Evolutionary conservation across 2,329 filamentous ascomycete genomes (phyloP).

Genomic region (Tolypocladium amazonense): DNA sequence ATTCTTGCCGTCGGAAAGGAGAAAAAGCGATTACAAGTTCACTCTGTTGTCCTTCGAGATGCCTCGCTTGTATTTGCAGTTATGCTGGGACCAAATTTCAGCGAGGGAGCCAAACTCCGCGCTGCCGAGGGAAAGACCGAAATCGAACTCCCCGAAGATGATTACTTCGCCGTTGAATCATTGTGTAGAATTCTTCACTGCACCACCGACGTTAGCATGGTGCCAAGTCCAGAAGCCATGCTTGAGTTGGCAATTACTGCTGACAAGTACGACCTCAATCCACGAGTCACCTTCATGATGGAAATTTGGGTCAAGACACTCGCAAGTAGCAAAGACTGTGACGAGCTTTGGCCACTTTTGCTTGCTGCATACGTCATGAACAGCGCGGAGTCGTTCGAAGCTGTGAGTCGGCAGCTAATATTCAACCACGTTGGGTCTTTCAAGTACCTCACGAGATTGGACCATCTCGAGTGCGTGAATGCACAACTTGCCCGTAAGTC

Average conservation of each 20-base stretch:
- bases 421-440: neutral
- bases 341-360: neutral
- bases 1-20: neutral
- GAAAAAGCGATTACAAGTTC: neutral
- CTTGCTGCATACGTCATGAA: neutral
- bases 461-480: neutral
- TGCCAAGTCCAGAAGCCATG: neutral
- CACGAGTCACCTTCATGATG: neutral
- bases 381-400: neutral
- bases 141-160: neutral
- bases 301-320: no score
- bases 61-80: neutral
- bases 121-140: neutral
- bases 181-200: neutral
- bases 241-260: neutral
- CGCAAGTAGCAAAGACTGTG: neutral
- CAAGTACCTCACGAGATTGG: neutral
- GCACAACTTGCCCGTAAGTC: neutral
- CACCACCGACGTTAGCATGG: neutral
- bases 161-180: neutral
- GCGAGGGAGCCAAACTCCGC: neutral
- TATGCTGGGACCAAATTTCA: neutral
- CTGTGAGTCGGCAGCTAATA: neutral
- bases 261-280: neutral
- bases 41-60: neutral